Evolutionary conservation across 306 rosid genomes (phyloP), one percentile per base, ranked within the genome.

Genomic region (Acacia confusa): DNA sequence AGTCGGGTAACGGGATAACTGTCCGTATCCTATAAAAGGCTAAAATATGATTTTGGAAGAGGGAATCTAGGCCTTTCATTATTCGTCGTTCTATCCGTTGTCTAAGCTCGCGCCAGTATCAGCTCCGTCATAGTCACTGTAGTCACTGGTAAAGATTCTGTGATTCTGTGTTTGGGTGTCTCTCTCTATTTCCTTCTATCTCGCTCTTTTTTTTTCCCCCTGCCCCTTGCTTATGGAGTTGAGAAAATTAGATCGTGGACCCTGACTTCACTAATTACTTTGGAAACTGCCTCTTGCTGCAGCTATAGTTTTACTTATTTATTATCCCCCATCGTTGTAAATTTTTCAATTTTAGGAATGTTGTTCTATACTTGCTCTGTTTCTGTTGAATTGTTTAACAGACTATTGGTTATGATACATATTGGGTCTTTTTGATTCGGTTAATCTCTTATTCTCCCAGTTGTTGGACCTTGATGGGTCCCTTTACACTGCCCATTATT

Each of bases 401-500:
- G 57, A 40, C 61, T 27, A 38, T 19, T 77, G 38, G 16, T 67
- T 27, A 71, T 76, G 78, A 48, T 47, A 70, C 3, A 27, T 57
- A 57, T 20, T 16, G 38, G 19, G 65, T 58, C 40, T 34, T 30
- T 68, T 41, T 34, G 72, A 82, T 82, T 76, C 76, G 5, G 27
- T 79, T 83, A 47, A 58, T 81, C 63, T 81, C 73, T 53, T 57
- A 40, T 79, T 75, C 55, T 34, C 13, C 9, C 25, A 82, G 86
- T 30, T 34, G 72, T 76, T 79, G 77, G 80, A 41, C 77, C 70
- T 74, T 58, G 72, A 92, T 92, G 94, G 86, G 87, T 87, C 91
- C 95, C 47, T 70, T 86, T 11, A 80, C 86, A 30, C 86, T 88
- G 16, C 82, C 92, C 61, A 82, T 87, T 50, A 78, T 81, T 81